These are phyloP conservation scores for Chytridium lagenaria DNA, from an alignment of 371 early-diverging fungal species.

Conservation along the genomic window DNA sequence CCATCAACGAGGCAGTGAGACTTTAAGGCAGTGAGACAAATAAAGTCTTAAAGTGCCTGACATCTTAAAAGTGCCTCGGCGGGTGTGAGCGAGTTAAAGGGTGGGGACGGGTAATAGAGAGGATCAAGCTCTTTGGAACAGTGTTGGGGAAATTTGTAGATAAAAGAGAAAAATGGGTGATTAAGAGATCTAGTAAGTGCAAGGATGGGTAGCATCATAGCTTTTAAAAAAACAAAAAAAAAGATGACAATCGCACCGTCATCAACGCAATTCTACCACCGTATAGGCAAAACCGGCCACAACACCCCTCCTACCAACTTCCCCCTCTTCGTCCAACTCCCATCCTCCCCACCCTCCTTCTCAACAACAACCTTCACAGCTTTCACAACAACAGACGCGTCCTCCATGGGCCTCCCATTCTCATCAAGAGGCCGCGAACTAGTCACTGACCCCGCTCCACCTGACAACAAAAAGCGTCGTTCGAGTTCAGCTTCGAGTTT, in stretches of 20 bases:
- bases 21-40: too few species aligned
- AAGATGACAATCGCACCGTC: background rate
- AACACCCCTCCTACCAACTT: conserved; percentile 21
- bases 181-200: conserved; percentile 15
- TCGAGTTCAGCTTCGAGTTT: conserved; percentile 23
- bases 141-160: too few species aligned
- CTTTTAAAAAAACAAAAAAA: background rate
- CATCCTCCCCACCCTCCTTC: conserved; percentile 9
- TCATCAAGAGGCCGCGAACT: conserved; percentile 18
- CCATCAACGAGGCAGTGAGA: too few species aligned
- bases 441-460: conserved; percentile 26
- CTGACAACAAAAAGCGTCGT: conserved; percentile 17
- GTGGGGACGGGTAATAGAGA: too few species aligned
- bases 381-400: background rate
- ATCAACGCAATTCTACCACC: conserved; percentile 1
- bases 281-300: conserved; percentile 39
- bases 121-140: too few species aligned
- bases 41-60: too few species aligned
- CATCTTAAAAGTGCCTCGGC: too few species aligned
- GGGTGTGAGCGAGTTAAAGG: too few species aligned
- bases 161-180: too few species aligned
- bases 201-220: conserved; percentile 20
- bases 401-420: background rate
- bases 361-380: background rate
- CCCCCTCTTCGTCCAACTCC: conserved; percentile 14